Base-by-base conservation (phyloP, 192 early-diverging fungal species). In the Coemansia sp. region DNA sequence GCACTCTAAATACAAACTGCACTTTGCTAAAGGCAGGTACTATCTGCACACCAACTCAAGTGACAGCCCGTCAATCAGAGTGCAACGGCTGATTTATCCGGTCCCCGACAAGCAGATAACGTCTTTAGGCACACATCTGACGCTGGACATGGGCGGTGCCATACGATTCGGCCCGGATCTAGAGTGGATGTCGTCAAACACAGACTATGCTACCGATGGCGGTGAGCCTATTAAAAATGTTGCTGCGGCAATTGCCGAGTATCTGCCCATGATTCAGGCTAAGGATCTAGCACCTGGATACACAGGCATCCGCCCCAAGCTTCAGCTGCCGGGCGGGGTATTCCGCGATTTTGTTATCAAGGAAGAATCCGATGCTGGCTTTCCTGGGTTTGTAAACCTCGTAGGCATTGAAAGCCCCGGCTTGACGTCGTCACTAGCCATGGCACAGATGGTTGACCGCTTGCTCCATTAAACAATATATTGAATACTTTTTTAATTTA, bases 331-430 rank as follows among this genome's bases (percentile, higher is more conserved):
- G 0, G 90, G 86, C 24, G 90, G 86, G 29, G 70, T 82, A 4
- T 91, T 92, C 62, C 76, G 79, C 52, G 93, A 95, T 62, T 95
- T 94, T 82, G 68, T 87, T 5, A 87, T 95, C 37, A 70, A 85
- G 14, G 81, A 88, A 22, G 87, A 89, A 67, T 49, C 52, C 1
- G 66, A 65, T 0, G 62, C 69, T 27, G 85, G 78, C 0, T 70
- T 85, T 27, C 60, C 75, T 0, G 86, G 87, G 0, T 90, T 92
- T 73, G 84, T 91, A 47, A 91, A 92, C 47, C 73, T 93, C 11
- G 60, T 88, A 2, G 93, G 93, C 29, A 92, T 95, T 27, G 93
- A 95, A 61, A 92, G 90, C 57, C 93, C 93, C 2, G 93, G 93
- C 0, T 60, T 95, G 56, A 95, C 93, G 2, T 83, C 87, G 15